These are phyloP conservation scores for Lunasporangiospora selenospora DNA, from an alignment of 192 early-diverging fungal species.

Conservation along the genomic window DNA sequence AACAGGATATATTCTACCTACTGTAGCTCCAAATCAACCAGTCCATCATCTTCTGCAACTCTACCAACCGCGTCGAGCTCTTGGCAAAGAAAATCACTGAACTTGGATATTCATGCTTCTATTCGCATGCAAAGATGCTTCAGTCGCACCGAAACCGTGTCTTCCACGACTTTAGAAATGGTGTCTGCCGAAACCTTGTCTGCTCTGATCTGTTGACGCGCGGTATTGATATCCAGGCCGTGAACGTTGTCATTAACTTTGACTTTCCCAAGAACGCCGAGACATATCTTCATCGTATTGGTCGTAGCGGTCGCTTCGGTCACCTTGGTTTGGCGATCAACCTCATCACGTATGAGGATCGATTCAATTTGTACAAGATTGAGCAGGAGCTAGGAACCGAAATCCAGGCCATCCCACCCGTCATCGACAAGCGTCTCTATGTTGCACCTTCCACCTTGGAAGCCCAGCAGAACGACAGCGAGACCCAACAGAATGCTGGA, in stretches of 20 bases:
- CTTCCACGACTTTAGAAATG: slow-evolving; percentile 99
- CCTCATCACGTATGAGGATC: slow-evolving; percentile 97
- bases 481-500: slow-evolving; percentile 50
- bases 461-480: slow-evolving; percentile 55
- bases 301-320: slow-evolving; percentile 95
- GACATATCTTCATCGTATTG: slow-evolving; percentile 99
- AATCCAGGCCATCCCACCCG: slow-evolving; percentile 96
- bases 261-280: slow-evolving; percentile 99
- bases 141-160: slow-evolving; percentile 99
- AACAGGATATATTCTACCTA: too few relatives aligned
- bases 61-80: slow-evolving; percentile 97
- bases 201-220: slow-evolving; percentile 98
- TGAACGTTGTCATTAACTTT: slow-evolving; percentile 99
- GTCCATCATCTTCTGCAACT: slow-evolving; percentile 99
- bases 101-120: slow-evolving; percentile 99
- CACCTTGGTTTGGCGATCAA: slow-evolving; percentile 98
- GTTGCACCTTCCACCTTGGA: slow-evolving; percentile 80
- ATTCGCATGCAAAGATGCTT: slow-evolving; percentile 98
- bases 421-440: slow-evolving; percentile 94
- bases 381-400: slow-evolving; percentile 99
- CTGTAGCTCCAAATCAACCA: slow-evolving; percentile 98
- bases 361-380: slow-evolving; percentile 97
- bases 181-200: slow-evolving; percentile 96
- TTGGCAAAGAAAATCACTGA: slow-evolving; percentile 99
- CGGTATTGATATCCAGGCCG: slow-evolving; percentile 99